Percentiles rank a stretch among this genome's conserved stretches.
Evolutionary conservation across 345 rosid species (phyloP).

Genomic region (Punica granatum): DNA sequence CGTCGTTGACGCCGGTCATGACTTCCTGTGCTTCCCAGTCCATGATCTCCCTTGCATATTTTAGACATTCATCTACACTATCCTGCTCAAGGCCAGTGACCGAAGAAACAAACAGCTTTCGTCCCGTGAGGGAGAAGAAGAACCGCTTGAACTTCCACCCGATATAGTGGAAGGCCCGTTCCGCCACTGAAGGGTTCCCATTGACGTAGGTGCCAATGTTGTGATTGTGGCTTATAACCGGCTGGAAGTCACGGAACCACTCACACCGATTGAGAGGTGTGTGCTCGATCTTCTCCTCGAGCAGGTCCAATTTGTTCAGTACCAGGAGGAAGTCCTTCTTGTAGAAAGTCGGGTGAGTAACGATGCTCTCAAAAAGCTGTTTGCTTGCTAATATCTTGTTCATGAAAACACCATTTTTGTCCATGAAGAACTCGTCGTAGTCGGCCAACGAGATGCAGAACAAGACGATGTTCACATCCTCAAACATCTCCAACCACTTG

Average conservation of each 20-base stretch:
- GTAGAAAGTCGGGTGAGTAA: constrained; percentile 47
- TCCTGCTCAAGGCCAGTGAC: constrained; percentile 58
- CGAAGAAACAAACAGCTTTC: constrained; percentile 47
- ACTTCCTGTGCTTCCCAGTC: constrained; percentile 46
- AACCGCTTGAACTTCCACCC: constrained; percentile 67
- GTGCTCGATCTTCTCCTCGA: constrained; percentile 58
- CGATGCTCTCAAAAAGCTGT: constrained; percentile 50
- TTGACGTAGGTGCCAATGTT: constrained; percentile 15
- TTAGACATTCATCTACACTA: constrained; percentile 44
- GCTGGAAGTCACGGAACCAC: constrained; percentile 74
- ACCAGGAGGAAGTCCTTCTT: constrained; percentile 69
- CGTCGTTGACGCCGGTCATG: constrained; percentile 22
- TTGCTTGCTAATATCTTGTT: constrained; percentile 87
- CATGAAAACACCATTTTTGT: constrained; percentile 34
- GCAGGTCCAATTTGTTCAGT: constrained; percentile 74
- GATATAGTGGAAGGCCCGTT: constrained; percentile 58
- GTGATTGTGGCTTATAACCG: constrained; percentile 40
- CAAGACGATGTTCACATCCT: constrained; percentile 58
- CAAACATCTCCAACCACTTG: constrained; percentile 84
- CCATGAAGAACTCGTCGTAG: constrained; percentile 44
- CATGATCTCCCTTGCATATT: constrained; percentile 57
- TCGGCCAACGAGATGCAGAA: constrained; percentile 68
- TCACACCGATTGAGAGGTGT: constrained; percentile 58
- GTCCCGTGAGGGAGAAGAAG: constrained; percentile 38
- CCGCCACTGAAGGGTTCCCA: constrained; percentile 41